These are phyloP conservation scores for Triticum monococcum DNA, from an alignment of 176 grass and related monocot species.

Conservation along the genomic window DNA sequence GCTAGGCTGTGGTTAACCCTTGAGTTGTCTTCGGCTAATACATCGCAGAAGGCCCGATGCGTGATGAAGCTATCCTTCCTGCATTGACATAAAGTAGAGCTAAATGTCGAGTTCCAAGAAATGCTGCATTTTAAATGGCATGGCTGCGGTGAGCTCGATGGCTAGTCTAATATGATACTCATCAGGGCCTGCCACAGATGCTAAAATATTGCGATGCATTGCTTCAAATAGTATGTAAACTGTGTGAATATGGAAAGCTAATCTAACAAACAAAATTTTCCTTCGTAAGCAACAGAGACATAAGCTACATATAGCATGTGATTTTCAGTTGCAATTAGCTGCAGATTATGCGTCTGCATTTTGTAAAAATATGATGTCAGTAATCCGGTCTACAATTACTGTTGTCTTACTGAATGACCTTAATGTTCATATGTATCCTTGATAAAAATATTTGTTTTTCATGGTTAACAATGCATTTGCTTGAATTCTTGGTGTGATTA, in stretches of 20 bases:
- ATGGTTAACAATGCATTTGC: neutral
- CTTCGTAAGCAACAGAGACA: neutral
- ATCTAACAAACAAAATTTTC: neutral
- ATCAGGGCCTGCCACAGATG: neutral
- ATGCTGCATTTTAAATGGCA: neutral
- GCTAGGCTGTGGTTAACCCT: slow-evolving; percentile 36
- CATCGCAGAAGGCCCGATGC: slow-evolving; percentile 64
- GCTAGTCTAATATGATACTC: neutral
- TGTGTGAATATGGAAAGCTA: neutral
- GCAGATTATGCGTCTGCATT: neutral
- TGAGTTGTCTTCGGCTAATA: slow-evolving; percentile 54
- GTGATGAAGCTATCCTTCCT: slow-evolving; percentile 76
- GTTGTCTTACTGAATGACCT: no score
- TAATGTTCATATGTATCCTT: neutral
- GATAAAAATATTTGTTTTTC: neutral
- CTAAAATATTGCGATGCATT: neutral
- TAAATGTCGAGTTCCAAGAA: slow-evolving; percentile 3
- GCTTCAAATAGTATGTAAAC: neutral
- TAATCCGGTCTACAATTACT: no score
- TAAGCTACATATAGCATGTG: neutral
- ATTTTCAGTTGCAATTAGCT: neutral
- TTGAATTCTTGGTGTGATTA: neutral
- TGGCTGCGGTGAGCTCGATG: neutral
- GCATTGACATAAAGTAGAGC: slow-evolving; percentile 29
- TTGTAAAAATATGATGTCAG: no score